Conservation (phyloP, 176 grass and related monocot genomes). For the Zoysia pacifica region DNA sequence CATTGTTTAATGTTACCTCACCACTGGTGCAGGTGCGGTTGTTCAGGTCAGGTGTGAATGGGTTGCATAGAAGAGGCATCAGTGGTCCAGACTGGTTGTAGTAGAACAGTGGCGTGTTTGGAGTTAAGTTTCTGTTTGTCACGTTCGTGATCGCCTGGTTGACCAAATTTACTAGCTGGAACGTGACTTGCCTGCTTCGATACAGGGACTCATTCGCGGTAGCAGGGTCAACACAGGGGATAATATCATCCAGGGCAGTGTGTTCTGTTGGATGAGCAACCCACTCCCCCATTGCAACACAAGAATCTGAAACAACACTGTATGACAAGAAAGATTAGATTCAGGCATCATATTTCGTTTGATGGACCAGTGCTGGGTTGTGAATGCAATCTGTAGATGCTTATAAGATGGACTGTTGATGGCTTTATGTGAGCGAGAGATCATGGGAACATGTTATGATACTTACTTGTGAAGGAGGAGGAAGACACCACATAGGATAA, state of each 20-base stretch:
- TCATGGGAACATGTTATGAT: constrained; percentile 8
- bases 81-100: constrained; percentile 86
- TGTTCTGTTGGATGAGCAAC: constrained; percentile 70
- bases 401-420: constrained; percentile 1
- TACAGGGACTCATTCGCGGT: constrained; percentile 79
- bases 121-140: constrained; percentile 64
- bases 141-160: constrained; percentile 73
- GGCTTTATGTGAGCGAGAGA: background rate
- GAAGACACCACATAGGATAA: constrained; percentile 90
- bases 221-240: constrained; percentile 74
- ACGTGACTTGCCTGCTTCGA: constrained; percentile 64
- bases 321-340: constrained; percentile 18
- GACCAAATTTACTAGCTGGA: constrained; percentile 73
- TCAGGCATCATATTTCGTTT: background rate
- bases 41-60: constrained; percentile 51
- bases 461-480: constrained; percentile 93
- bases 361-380: background rate
- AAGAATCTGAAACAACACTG: constrained; percentile 75
- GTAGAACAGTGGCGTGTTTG: constrained; percentile 47
- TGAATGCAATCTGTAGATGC: background rate
- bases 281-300: constrained; percentile 90
- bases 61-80: constrained; percentile 83
- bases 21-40: constrained; percentile 59
- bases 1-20: constrained; percentile 70
- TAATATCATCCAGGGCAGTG: constrained; percentile 83